Conservation (phyloP, 2,329 filamentous ascomycete species). For the Xylaria digitata region DNA sequence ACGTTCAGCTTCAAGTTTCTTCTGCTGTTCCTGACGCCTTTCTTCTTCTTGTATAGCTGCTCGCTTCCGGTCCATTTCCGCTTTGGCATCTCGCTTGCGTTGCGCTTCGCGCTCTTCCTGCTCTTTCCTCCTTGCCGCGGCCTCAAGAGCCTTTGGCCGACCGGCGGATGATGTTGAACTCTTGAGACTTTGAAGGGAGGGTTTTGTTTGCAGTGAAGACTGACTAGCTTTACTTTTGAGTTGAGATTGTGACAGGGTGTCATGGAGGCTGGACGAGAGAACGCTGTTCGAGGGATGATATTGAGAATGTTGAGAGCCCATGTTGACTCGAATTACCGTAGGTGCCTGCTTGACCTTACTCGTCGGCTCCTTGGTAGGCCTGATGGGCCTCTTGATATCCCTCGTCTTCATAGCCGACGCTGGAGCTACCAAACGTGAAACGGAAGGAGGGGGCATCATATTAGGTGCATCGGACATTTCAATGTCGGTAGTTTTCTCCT, state of each 20-base stretch:
- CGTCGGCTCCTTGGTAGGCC: slow-evolving; percentile 69
- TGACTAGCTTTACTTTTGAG: slow-evolving; percentile 75
- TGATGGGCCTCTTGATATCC: slow-evolving; percentile 69
- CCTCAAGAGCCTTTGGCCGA: slow-evolving; percentile 76
- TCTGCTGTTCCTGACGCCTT: slow-evolving; percentile 67
- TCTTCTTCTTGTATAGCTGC: slow-evolving; percentile 74
- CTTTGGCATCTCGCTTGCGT: slow-evolving; percentile 82
- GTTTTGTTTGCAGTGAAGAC: slow-evolving; percentile 69
- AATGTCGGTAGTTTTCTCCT: slow-evolving; percentile 52
- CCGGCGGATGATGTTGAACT: slow-evolving; percentile 71
- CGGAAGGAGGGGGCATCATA: slow-evolving; percentile 69
- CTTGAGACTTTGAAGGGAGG: slow-evolving; percentile 71
- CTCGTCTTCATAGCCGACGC: slow-evolving; percentile 61
- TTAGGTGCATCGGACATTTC: slow-evolving; percentile 69
- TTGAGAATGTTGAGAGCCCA: slow-evolving; percentile 70
- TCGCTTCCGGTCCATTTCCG: slow-evolving; percentile 82
- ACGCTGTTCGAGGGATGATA: slow-evolving; percentile 69
- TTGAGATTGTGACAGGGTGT: slow-evolving; percentile 62
- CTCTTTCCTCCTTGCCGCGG: slow-evolving; percentile 84
- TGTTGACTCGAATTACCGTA: slow-evolving; percentile 78
- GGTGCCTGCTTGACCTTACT: slow-evolving; percentile 73
- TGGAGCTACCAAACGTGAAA: slow-evolving; percentile 63
- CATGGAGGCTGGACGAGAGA: slow-evolving; percentile 68
- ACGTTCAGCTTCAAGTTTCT: slow-evolving; percentile 70
- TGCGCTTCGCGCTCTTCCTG: slow-evolving; percentile 84